Percentiles rank a stretch among this genome's conserved stretches.
These are phyloP conservation scores for Lycium ferocissimum DNA, from an alignment of 257 asterid genomes.

Conservation along the genomic window DNA sequence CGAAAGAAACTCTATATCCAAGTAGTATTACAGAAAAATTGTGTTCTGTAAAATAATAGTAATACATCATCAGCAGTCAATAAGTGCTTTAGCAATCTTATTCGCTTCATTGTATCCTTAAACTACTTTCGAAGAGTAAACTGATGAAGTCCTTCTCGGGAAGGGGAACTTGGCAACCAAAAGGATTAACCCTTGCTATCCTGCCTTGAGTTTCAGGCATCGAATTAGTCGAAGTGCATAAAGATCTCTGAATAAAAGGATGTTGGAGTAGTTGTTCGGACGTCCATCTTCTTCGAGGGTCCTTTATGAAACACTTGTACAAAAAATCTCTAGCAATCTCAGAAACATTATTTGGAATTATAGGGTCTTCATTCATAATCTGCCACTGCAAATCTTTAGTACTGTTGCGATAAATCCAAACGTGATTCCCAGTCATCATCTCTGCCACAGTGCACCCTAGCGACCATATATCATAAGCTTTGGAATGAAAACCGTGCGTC, in stretches of 20 bases:
- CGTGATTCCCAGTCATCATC: conserved; percentile 28
- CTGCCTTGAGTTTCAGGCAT: not conserved
- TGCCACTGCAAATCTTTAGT: not conserved
- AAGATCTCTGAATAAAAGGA: conserved; percentile 13
- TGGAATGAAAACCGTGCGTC: not conserved
- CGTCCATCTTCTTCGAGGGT: conserved; percentile 28
- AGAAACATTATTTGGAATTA: not conserved
- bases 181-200: not conserved
- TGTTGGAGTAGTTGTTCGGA: conserved; percentile 15
- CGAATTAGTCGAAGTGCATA: not conserved
- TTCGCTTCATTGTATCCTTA: not conserved
- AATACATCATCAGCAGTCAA: not conserved
- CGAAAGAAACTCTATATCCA: not conserved
- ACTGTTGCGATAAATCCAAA: not conserved
- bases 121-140: not conserved
- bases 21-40: not conserved
- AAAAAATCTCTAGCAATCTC: not conserved
- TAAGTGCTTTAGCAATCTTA: not conserved
- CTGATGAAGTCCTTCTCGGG: not conserved
- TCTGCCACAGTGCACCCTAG: conserved; percentile 29
- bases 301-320: not conserved
- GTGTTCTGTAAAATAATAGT: not conserved
- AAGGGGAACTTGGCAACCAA: not conserved
- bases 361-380: not conserved
- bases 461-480: conserved; percentile 30